phyloP scores from a whole-genome alignment of 306 rosid species.

The Acacia crassicarpa region DNA sequence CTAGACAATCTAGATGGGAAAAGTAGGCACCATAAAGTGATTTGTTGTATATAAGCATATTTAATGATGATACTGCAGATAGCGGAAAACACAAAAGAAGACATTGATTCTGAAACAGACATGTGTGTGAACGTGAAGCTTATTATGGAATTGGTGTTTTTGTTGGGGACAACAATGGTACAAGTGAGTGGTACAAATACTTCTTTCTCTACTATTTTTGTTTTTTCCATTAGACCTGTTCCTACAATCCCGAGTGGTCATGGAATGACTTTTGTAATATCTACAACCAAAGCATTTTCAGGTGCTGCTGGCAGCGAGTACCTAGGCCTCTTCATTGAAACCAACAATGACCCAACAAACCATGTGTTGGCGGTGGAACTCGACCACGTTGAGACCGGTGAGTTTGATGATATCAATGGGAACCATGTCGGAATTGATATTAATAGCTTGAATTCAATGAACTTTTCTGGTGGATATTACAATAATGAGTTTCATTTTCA shows the following conservation, averaged over 20 bases:
- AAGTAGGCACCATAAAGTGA: too few species aligned
- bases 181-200: background rate
- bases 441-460: slow-evolving; percentile 36
- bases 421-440: slow-evolving; percentile 72
- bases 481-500: background rate
- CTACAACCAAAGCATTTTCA: slow-evolving; percentile 50
- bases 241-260: slow-evolving; percentile 23
- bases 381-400: slow-evolving; percentile 28
- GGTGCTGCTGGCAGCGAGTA: slow-evolving; percentile 1
- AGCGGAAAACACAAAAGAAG: background rate
- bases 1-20: too few species aligned
- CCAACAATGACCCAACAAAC: background rate
- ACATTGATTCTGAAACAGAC: background rate
- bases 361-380: background rate
- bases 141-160: background rate
- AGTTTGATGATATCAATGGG: slow-evolving; percentile 52
- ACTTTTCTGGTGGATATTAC: slow-evolving; percentile 39
- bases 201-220: slow-evolving; percentile 61
- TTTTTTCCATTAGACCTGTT: background rate
- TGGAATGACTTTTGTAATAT: slow-evolving; percentile 56
- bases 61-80: too few species aligned
- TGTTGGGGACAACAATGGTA: slow-evolving; percentile 12
- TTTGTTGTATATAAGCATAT: too few species aligned
- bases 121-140: slow-evolving; percentile 31
- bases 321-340: background rate